Percentiles rank a stretch among this genome's conserved stretches.
Evolutionary conservation across 169 alveolate genomes (phyloP).

Genomic region (Eimeria zaria): DNA sequence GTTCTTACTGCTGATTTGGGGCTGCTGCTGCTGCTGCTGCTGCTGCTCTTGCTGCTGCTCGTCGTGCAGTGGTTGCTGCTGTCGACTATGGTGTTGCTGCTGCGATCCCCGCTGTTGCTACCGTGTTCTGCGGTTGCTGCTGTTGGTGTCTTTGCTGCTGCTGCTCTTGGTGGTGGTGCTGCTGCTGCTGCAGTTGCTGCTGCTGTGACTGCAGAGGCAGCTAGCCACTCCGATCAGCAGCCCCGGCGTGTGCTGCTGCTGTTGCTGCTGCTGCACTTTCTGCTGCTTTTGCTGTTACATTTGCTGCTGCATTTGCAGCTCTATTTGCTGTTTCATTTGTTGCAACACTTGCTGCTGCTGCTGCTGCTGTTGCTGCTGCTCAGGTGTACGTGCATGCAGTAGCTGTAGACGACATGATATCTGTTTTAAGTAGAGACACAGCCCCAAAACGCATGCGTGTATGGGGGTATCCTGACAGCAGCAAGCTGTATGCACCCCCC

Average conservation of each 20-base stretch:
- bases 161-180: neutral
- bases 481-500: neutral
- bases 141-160: neutral
- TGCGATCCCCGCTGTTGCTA: no score
- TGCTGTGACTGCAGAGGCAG: neutral
- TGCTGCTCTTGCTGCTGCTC: neutral
- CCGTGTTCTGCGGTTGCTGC: slow-evolving; percentile 18
- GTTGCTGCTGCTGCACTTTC: neutral
- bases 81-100: no score
- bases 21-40: slow-evolving; percentile 35
- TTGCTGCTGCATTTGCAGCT: neutral
- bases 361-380: slow-evolving; percentile 17
- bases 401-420: slow-evolving; percentile 64
- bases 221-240: no score
- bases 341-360: slow-evolving; percentile 20
- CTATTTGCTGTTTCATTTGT: neutral
- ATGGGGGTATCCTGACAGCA: slow-evolving; percentile 68
- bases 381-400: slow-evolving; percentile 68
- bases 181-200: neutral
- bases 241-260: neutral
- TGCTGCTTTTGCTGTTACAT: neutral
- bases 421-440: slow-evolving; percentile 14
- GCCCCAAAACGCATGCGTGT: slow-evolving; percentile 70
- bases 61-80: no score
- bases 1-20: no score